phyloP scores from a whole-genome alignment of 371 early-diverging fungal species.

The Apophysomyces ossiformis region DNA sequence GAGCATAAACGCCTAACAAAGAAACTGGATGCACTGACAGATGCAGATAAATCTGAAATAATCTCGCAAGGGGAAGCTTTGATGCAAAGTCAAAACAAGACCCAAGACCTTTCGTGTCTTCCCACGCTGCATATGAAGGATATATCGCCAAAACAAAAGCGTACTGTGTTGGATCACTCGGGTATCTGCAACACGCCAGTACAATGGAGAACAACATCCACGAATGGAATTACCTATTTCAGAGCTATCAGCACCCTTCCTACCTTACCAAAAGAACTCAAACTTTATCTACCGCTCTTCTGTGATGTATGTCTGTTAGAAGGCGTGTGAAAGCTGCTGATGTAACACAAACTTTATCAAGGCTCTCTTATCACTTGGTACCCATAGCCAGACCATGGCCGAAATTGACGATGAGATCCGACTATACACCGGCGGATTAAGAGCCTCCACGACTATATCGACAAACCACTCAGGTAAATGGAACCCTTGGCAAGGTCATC shows the following conservation, averaged over 20 bases:
- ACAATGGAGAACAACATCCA: constrained; percentile 81
- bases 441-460: constrained; percentile 66
- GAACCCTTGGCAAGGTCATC: background rate
- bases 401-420: constrained; percentile 90
- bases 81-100: constrained; percentile 69
- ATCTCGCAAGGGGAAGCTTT: constrained; percentile 66
- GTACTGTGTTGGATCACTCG: constrained; percentile 70
- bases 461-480: constrained; percentile 67
- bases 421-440: constrained; percentile 86
- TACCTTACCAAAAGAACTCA: constrained; percentile 67
- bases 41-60: constrained; percentile 62
- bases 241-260: constrained; percentile 68
- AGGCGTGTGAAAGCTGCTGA: background rate
- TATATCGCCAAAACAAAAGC: constrained; percentile 66
- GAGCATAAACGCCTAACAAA: constrained; percentile 70
- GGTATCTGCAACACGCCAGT: constrained; percentile 64
- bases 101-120: constrained; percentile 81
- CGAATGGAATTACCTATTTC: constrained; percentile 95
- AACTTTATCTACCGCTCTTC: constrained; percentile 81
- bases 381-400: constrained; percentile 72
- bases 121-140: constrained; percentile 83
- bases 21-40: constrained; percentile 64
- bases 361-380: constrained; percentile 87
- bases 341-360: constrained; percentile 20
- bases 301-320: constrained; percentile 57